Base-by-base conservation (phyloP, 441 rosid genomes). In the Erodium trifolium region DNA sequence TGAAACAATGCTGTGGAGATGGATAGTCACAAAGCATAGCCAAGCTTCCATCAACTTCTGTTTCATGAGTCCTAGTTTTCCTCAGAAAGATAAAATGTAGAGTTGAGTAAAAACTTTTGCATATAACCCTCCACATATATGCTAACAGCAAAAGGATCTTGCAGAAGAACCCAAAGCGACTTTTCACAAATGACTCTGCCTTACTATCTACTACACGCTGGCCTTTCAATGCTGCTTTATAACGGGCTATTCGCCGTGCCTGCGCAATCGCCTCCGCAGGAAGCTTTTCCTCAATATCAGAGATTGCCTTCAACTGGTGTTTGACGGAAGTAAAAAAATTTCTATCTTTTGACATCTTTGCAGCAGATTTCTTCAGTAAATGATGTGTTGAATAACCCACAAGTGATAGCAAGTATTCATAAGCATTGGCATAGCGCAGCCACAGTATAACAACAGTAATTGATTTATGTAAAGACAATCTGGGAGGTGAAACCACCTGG, bases 171-270 rank as follows among this genome's bases (percentile, higher is more conserved):
- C 71, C 75, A 73, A 79, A 75, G 68, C 11, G 73, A 41, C 70
- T 53, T 67, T 57, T 51, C 70, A 69, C 67, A 69, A 78, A 73
- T 73, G 75, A 71, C 23, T 80, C 82, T 1, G 71, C 70, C 63
- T 57, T 62, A 67, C 70, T 60, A 70, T 70, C 78, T 76, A 75
- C 71, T 77, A 70, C 77, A 77, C 68, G 72, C 68, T 70, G 84
- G 79, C 72, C 67, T 45, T 79, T 76, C 72, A 75, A 63, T 43
- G 77, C 67, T 69, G 83, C 83, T 77, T 86, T 84, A 79, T 78
- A 80, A 70, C 95, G 83, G 72, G 87, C 96, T 72, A 91, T 83
- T 75, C 87, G 84, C 70, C 99, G 80, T 57, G 96, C 99, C 81
- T 84, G 95, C 59, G 87, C 84, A 70, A 93, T 83, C 69, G 92